These are phyloP conservation scores for Juglanconis oblonga DNA, from an alignment of 2,329 filamentous ascomycete species.

Conservation along the genomic window DNA sequence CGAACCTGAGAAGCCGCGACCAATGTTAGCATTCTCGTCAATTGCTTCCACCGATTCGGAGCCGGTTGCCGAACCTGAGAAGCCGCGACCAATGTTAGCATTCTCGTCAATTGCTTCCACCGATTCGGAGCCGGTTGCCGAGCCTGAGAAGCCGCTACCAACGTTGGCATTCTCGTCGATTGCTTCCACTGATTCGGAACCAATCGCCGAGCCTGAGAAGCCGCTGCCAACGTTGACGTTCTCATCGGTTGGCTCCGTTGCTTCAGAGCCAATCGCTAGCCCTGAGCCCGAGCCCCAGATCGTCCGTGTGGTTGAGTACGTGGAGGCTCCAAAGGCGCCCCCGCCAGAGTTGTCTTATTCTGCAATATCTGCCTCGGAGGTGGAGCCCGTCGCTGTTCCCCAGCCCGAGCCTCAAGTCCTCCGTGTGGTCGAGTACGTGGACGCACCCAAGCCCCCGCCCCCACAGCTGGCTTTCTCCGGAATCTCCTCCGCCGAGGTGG, in stretches of 20 bases:
- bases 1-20: conserved; percentile 3
- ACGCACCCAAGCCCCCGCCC: neutral
- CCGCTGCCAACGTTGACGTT: conserved; percentile 24
- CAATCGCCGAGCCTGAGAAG: conserved; percentile 13
- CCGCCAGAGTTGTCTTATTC: conserved; percentile 30
- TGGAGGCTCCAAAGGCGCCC: conserved; percentile 15
- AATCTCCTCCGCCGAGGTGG: conserved; percentile 20
- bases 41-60: conserved; percentile 20
- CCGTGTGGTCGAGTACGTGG: neutral
- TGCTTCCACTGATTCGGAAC: conserved; percentile 19
- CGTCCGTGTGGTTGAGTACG: conserved; percentile 19
- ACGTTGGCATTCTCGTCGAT: conserved; percentile 23
- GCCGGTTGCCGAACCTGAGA: neutral
- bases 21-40: conserved; percentile 13
- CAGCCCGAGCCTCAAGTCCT: conserved; percentile 19
- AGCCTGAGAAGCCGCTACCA: conserved; percentile 16
- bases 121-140: conserved; percentile 19
- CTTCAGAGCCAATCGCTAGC: conserved; percentile 23
- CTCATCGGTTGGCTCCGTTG: conserved; percentile 15
- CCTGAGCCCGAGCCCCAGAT: conserved; percentile 20
- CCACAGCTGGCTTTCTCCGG: conserved; percentile 11
- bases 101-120: conserved; percentile 15
- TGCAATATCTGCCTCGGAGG: conserved; percentile 30
- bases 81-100: conserved; percentile 10
- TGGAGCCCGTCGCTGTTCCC: conserved; percentile 32